Evolutionary conservation across 768 basidiomycete genomes (phyloP).

Genomic region (Agaricus sinodeliciosus): DNA sequence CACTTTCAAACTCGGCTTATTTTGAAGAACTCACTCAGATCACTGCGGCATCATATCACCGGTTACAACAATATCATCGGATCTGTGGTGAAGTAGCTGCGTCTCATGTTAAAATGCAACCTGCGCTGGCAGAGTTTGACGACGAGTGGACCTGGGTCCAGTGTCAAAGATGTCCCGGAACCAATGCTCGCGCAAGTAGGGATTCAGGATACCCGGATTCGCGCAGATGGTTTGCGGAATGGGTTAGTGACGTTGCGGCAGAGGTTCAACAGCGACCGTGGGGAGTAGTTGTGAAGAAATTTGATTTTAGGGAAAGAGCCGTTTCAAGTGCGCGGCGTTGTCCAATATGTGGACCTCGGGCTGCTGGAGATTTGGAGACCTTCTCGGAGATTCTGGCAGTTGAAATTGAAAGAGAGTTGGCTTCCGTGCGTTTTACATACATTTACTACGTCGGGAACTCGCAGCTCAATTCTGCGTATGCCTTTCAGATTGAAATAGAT

Average conservation of each 20-base stretch:
- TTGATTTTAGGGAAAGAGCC: slow-evolving; percentile 21
- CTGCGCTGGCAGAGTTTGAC: slow-evolving; percentile 20
- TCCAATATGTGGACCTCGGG: slow-evolving; percentile 19
- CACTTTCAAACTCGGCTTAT: slow-evolving; percentile 20
- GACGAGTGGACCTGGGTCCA: slow-evolving; percentile 28
- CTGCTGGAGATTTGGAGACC: slow-evolving; percentile 22
- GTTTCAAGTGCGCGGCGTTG: slow-evolving; percentile 20
- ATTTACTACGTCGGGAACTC: not conserved
- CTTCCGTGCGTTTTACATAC: slow-evolving; percentile 16
- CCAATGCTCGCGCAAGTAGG: slow-evolving; percentile 9
- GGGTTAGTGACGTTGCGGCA: slow-evolving; percentile 23
- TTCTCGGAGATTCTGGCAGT: slow-evolving; percentile 25
- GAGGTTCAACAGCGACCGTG: slow-evolving; percentile 26
- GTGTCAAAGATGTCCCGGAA: slow-evolving; percentile 20
- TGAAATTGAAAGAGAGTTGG: slow-evolving; percentile 25
- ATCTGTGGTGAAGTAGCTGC: slow-evolving; percentile 29
- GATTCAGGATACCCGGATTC: slow-evolving; percentile 15
- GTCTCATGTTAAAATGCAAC: slow-evolving; percentile 21
- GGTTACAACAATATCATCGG: slow-evolving; percentile 35
- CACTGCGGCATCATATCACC: slow-evolving; percentile 32
- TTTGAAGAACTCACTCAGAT: slow-evolving; percentile 32
- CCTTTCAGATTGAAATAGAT: slow-evolving; percentile 19
- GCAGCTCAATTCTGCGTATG: not conserved
- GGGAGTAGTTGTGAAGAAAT: slow-evolving; percentile 26
- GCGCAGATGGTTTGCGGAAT: slow-evolving; percentile 27